Evolutionary conservation across 352 stramenopile species (phyloP).

Genomic region (Phytophthora brassicae): DNA sequence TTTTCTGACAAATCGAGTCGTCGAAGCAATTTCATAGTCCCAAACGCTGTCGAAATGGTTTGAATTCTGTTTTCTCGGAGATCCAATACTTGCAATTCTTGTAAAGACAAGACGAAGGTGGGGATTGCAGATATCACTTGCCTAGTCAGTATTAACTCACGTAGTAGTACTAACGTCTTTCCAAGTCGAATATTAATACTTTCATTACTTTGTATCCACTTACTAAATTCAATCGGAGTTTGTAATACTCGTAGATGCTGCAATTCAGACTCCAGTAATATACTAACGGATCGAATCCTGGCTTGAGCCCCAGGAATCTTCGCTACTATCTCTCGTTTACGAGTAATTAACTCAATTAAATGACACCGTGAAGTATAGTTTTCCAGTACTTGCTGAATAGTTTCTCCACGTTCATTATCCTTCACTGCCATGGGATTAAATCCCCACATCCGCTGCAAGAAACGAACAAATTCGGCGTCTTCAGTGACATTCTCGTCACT

Average conservation of each 20-base stretch:
- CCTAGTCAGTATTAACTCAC: constrained; percentile 17
- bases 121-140: constrained; percentile 21
- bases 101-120: constrained; percentile 20
- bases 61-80: constrained; percentile 33
- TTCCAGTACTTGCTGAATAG: constrained; percentile 32
- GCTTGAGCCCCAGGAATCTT: constrained; percentile 27
- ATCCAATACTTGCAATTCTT: constrained; percentile 32
- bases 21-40: constrained; percentile 23
- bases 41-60: constrained; percentile 18
- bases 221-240: constrained; percentile 20
- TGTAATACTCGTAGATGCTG: constrained; percentile 28
- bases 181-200: constrained; percentile 22
- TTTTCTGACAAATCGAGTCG: constrained; percentile 46
- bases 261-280: constrained; percentile 20
- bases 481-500: constrained; percentile 51
- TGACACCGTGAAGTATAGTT: constrained; percentile 31
- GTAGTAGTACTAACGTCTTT: constrained; percentile 7
- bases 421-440: constrained; percentile 39
- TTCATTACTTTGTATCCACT: constrained; percentile 22
- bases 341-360: constrained; percentile 19
- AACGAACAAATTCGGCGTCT: constrained; percentile 65
- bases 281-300: constrained; percentile 19
- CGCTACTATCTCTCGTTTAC: constrained; percentile 30
- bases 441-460: constrained; percentile 61
- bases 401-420: constrained; percentile 34